Percentiles rank a stretch among this genome's conserved stretches.
These are phyloP conservation scores for Phialophora macrospora DNA, from an alignment of 2,329 filamentous ascomycete species.

Conservation along the genomic window DNA sequence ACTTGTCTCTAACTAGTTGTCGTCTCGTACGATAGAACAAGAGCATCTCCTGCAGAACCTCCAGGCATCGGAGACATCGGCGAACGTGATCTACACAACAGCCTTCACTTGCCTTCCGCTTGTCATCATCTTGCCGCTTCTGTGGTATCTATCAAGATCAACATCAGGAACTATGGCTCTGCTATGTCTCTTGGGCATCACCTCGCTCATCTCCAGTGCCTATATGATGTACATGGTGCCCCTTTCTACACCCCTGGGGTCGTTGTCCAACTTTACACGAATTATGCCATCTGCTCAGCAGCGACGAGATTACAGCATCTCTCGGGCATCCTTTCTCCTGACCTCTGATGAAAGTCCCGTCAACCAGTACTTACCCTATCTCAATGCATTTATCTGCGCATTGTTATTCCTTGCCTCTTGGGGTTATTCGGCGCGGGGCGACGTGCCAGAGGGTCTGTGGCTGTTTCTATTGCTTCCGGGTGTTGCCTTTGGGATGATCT, in stretches of 20 bases:
- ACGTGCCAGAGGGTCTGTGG: slow-evolving; percentile 36
- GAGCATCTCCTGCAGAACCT: slow-evolving; percentile 36
- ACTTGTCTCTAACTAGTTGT: background rate
- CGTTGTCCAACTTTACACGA: slow-evolving; percentile 4
- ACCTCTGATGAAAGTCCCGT: slow-evolving; percentile 29
- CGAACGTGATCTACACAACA: slow-evolving; percentile 35
- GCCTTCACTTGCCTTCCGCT: slow-evolving; percentile 37
- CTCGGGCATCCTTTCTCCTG: slow-evolving; percentile 11
- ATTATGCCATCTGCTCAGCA: slow-evolving; percentile 6
- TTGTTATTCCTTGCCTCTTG: slow-evolving; percentile 29
- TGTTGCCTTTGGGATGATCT: slow-evolving; percentile 33
- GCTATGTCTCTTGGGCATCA: slow-evolving; percentile 36
- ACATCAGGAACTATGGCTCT: slow-evolving; percentile 23
- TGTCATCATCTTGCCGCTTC: slow-evolving; percentile 32
- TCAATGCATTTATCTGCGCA: slow-evolving; percentile 33
- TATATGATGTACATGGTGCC: slow-evolving; percentile 37
- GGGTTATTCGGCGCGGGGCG: slow-evolving; percentile 23
- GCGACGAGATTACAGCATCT: slow-evolving; percentile 7
- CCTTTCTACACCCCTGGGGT: slow-evolving; percentile 10
- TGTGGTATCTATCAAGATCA: slow-evolving; percentile 31
- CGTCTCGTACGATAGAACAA: slow-evolving; percentile 33
- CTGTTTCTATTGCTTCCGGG: slow-evolving; percentile 37
- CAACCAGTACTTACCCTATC: slow-evolving; percentile 29
- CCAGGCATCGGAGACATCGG: slow-evolving; percentile 26
- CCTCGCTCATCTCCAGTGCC: slow-evolving; percentile 34